A percentile compares a stretch with the other conserved stretches of the same genome.
Conservation (phyloP, 129 eudicot genomes). For the Pittosporum tobira region DNA sequence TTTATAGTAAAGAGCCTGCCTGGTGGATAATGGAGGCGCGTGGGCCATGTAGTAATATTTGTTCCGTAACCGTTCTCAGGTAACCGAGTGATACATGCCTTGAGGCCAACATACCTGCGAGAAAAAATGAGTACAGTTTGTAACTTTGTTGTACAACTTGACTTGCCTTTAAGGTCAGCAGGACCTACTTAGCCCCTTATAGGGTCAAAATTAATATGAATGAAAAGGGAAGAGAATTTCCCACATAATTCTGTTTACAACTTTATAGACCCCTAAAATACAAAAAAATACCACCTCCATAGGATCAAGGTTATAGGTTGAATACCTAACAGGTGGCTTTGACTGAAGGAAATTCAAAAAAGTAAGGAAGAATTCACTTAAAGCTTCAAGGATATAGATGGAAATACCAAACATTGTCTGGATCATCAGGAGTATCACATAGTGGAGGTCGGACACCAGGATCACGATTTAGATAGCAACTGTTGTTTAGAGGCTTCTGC, state of each 20-base stretch:
- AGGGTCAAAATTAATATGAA: neutral
- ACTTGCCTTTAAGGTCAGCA: neutral
- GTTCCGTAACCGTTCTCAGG: slow-evolving; percentile 63
- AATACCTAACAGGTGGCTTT: neutral
- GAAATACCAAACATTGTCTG: slow-evolving; percentile 65
- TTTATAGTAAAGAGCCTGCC: slow-evolving; percentile 59
- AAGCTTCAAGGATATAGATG: slow-evolving; percentile 6
- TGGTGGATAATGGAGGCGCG: slow-evolving; percentile 67
- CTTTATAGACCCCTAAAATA: too few species aligned
- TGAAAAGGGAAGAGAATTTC: slow-evolving; percentile 3
- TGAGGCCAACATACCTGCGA: slow-evolving; percentile 57
- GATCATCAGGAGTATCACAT: slow-evolving; percentile 57
- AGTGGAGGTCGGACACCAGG: slow-evolving; percentile 41
- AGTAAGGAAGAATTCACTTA: neutral
- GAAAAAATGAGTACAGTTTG: slow-evolving; percentile 9
- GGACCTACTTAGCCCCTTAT: too few species aligned
- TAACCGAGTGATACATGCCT: slow-evolving; percentile 54
- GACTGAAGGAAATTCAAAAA: neutral
- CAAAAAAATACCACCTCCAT: too few species aligned
- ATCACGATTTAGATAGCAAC: slow-evolving; percentile 56
- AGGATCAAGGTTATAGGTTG: too few species aligned
- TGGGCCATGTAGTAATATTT: slow-evolving; percentile 63
- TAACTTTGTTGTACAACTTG: neutral
- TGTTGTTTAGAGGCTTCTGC: slow-evolving; percentile 72
- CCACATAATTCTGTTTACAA: too few species aligned